These are phyloP conservation scores for Citrus medica DNA, from an alignment of 345 rosid genomes.

Conservation along the genomic window DNA sequence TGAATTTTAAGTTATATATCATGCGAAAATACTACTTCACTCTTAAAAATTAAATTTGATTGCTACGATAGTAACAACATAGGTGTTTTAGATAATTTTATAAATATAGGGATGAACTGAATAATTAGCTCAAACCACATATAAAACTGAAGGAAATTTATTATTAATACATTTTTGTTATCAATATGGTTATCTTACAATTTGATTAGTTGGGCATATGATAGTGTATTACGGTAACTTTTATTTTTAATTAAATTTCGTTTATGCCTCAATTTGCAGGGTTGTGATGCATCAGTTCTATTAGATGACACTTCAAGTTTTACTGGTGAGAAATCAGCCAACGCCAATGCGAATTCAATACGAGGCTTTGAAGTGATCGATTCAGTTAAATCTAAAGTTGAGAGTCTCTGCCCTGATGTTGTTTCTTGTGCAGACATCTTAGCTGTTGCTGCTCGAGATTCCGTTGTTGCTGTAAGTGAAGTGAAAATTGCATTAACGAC, in stretches of 20 bases:
- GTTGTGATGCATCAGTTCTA: conserved; percentile 44
- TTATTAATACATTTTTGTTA: too few relatives aligned
- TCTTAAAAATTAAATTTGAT: too few relatives aligned
- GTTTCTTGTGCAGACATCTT: conserved; percentile 49
- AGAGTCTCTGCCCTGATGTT: conserved; percentile 34
- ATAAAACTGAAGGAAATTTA: too few relatives aligned
- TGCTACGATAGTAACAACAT: too few relatives aligned
- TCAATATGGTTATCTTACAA: too few relatives aligned
- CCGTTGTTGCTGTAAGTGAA: conserved; percentile 30
- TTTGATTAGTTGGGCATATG: too few relatives aligned
- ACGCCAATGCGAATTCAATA: conserved; percentile 27
- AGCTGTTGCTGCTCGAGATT: conserved; percentile 37
- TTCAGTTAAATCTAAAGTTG: conserved; percentile 29
- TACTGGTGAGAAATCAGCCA: conserved; percentile 40
- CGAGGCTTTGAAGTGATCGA: conserved; percentile 40
- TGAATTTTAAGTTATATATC: too few relatives aligned
- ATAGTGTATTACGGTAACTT: too few relatives aligned
- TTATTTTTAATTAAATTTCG: neutral
- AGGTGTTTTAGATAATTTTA: too few relatives aligned
- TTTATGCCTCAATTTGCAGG: conserved; percentile 16
- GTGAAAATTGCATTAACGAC: neutral
- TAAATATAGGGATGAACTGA: too few relatives aligned
- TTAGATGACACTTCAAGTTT: conserved; percentile 33
- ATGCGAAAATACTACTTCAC: too few relatives aligned
- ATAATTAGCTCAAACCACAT: too few relatives aligned